phyloP scores from a whole-genome alignment of 2,329 filamentous ascomycete species.

The Xylariales sp. region DNA sequence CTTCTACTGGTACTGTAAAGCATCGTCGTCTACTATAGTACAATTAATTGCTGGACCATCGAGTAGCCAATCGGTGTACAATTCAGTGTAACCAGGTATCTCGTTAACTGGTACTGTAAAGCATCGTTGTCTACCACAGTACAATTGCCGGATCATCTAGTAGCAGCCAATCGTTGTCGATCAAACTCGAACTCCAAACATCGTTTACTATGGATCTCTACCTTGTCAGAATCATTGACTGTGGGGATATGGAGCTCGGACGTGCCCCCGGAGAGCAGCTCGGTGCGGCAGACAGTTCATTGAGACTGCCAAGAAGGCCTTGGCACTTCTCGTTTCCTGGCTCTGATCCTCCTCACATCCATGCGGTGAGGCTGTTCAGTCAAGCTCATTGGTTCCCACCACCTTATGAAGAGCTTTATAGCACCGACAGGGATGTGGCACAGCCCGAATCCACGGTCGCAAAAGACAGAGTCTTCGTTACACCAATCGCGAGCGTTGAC shows the following conservation, averaged over 20 bases:
- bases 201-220: background rate
- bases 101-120: too few species aligned
- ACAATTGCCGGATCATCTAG: background rate
- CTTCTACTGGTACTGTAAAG: too few species aligned
- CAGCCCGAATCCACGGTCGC: slow-evolving; percentile 5
- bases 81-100: too few species aligned
- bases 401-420: slow-evolving; percentile 6
- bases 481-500: slow-evolving; percentile 2
- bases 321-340: slow-evolving; percentile 1
- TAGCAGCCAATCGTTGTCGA: slow-evolving; percentile 3
- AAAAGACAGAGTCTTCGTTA: too few species aligned
- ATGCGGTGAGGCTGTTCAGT: background rate
- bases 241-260: background rate
- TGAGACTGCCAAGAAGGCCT: slow-evolving; percentile 9
- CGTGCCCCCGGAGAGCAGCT: background rate
- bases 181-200: slow-evolving; percentile 1
- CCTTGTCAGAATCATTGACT: background rate
- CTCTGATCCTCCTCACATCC: background rate
- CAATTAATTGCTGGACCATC: too few species aligned
- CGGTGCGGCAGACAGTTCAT: background rate
- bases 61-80: too few species aligned
- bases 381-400: slow-evolving; percentile 6
- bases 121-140: too few species aligned
- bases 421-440: slow-evolving; percentile 3
- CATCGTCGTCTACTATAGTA: too few species aligned